Conservation (phyloP, 805 yeast genomes). For the Cyberlindnera saturnus region DNA sequence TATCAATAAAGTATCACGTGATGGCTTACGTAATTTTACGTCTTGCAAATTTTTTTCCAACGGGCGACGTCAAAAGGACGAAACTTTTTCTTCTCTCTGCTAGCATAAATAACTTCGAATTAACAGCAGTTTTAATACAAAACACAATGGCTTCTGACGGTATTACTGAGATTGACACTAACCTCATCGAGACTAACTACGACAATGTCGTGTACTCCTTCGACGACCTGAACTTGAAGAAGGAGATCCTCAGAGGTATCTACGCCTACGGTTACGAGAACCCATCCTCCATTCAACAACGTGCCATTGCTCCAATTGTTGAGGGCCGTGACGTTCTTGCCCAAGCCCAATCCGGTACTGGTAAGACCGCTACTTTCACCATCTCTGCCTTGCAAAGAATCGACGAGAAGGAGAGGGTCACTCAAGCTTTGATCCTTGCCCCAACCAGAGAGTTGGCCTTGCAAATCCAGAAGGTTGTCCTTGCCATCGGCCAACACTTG, state of each 20-base stretch:
- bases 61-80: background rate
- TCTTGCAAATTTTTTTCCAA: background rate
- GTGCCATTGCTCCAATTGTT: constrained; percentile 94
- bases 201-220: constrained; percentile 80
- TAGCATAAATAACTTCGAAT: background rate
- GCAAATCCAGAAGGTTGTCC: constrained; percentile 92
- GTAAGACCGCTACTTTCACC: constrained; percentile 97
- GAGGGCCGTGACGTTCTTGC: constrained; percentile 95
- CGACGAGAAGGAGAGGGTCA: constrained; percentile 63
- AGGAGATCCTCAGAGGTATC: constrained; percentile 44
- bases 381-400: constrained; percentile 72
- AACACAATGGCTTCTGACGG: constrained; percentile 43
- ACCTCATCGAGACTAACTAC: constrained; percentile 89
- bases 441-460: constrained; percentile 97
- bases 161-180: constrained; percentile 73
- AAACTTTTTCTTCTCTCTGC: background rate
- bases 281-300: constrained; percentile 96
- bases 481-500: constrained; percentile 86
- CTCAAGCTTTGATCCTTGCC: constrained; percentile 91
- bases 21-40: background rate
- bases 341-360: constrained; percentile 99
- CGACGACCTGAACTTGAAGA: constrained; percentile 76
- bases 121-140: background rate
- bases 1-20: background rate
- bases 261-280: constrained; percentile 88